phyloP scores from a whole-genome alignment of 176 grass and related monocot genomes.

The Zoysia japonica region DNA sequence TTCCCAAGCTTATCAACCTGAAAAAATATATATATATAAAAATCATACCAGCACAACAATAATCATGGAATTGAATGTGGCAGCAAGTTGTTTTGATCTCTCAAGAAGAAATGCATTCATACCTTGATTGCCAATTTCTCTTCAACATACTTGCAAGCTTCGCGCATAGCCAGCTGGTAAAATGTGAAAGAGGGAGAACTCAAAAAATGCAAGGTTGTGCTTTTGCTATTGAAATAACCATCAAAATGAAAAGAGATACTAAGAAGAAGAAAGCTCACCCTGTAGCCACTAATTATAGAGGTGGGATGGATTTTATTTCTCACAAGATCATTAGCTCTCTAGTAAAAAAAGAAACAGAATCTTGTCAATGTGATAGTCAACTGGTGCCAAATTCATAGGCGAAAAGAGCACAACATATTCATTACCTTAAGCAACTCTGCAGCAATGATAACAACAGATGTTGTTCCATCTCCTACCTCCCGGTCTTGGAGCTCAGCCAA shows the following conservation, averaged over 20 bases:
- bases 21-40: constrained; percentile 15
- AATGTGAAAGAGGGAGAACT: constrained; percentile 22
- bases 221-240: constrained; percentile 7
- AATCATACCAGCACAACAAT: constrained; percentile 8
- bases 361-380: constrained; percentile 2
- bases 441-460: constrained; percentile 80
- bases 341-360: constrained; percentile 30
- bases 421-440: constrained; percentile 91
- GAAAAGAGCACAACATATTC: neutral
- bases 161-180: constrained; percentile 91
- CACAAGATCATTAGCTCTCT: constrained; percentile 89
- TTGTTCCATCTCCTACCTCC: constrained; percentile 96
- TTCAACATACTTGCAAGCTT: constrained; percentile 95
- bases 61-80: neutral
- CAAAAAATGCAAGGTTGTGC: constrained; percentile 6
- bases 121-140: constrained; percentile 87
- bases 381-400: neutral
- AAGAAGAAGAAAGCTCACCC: constrained; percentile 49
- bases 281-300: constrained; percentile 92
- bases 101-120: constrained; percentile 3
- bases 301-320: constrained; percentile 97
- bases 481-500: constrained; percentile 92
- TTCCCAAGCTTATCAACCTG: constrained; percentile 93
- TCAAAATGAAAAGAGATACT: constrained; percentile 12
- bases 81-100: neutral